phyloP scores from a whole-genome alignment of 78 protist species.

The Cavenderia fasciculata region DNA sequence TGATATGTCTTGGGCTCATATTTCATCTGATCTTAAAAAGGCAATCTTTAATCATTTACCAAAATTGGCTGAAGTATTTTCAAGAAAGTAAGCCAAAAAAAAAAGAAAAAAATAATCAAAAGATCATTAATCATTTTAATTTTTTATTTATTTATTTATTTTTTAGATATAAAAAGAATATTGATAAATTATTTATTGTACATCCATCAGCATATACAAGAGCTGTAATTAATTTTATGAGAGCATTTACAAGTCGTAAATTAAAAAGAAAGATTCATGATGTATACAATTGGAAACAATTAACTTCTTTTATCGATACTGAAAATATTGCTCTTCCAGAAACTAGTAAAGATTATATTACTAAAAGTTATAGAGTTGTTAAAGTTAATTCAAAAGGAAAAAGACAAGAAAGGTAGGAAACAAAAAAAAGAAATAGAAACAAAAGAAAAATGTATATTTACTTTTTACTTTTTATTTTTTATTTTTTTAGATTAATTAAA shows the following conservation, averaged over 20 bases:
- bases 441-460: no score
- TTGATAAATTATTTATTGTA: constrained; percentile 66
- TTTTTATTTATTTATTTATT: not conserved
- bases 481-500: constrained; percentile 48
- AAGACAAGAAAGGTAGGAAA: constrained; percentile 70
- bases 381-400: constrained; percentile 81
- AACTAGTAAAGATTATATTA: constrained; percentile 64
- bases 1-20: constrained; percentile 80
- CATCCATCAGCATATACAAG: constrained; percentile 79
- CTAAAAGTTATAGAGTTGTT: constrained; percentile 74
- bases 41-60: constrained; percentile 63
- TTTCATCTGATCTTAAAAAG: constrained; percentile 39
- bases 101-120: no score
- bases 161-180: constrained; percentile 65
- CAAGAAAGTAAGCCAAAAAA: constrained; percentile 72
- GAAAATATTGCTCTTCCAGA: constrained; percentile 79
- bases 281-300: constrained; percentile 76
- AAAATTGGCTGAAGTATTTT: constrained; percentile 43
- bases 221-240: constrained; percentile 54
- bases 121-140: not conserved
- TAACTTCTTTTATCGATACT: constrained; percentile 40
- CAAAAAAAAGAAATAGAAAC: no score
- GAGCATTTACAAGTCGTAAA: constrained; percentile 62
- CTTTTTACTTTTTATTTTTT: no score
- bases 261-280: constrained; percentile 70